Base-by-base conservation (phyloP, 75 land plant genomes). In the Pinus tabuliformis region DNA sequence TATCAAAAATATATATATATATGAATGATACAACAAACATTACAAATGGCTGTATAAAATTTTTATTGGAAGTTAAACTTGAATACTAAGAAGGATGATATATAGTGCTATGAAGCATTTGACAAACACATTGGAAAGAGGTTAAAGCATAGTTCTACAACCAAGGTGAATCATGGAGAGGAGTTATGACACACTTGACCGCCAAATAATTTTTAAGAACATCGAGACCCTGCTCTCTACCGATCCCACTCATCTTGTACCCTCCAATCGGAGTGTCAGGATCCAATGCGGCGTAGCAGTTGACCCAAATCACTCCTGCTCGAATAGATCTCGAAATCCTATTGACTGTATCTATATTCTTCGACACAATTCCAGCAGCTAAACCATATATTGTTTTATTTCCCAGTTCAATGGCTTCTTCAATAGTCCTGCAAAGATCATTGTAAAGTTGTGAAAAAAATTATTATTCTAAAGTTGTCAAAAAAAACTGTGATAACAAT, bases 241-340 rank as follows among this genome's bases (percentile, higher is more conserved):
- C 96, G 64, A 89, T 81, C 26, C 96, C 96, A 58, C 96, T 93
- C 87, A 80, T 81, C 73, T 91, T 91, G 85, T 87, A 93, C 6
- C 96, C 96, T 3, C 96, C 96, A 71, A 85, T 87, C 1, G 96
- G 96, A n/a, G 80, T 52, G 22, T 87, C 88, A 21, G 60, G 56
- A 56, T 89, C 94, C 58, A 86, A 84, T 1, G 77, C 83, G 63
- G 79, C 68, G 75, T 83, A 91, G 57, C 90, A 89, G 78, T 93
- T 93, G 65, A 91, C 79, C 94, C 94, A 93, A 17, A 93, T 76
- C 0, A 78, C 76, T 5, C 96, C 96, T 18, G 87, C 96, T 28
- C 88, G 72, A 22, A 93, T 24, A 1, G 90, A 86, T 58, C 96
- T 86, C 7, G 86, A 78, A 16, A 93, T 57, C 12, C 84, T 84